These are phyloP conservation scores for Leccinellum rugosiceps DNA, from an alignment of 768 basidiomycete species.

Conservation along the genomic window DNA sequence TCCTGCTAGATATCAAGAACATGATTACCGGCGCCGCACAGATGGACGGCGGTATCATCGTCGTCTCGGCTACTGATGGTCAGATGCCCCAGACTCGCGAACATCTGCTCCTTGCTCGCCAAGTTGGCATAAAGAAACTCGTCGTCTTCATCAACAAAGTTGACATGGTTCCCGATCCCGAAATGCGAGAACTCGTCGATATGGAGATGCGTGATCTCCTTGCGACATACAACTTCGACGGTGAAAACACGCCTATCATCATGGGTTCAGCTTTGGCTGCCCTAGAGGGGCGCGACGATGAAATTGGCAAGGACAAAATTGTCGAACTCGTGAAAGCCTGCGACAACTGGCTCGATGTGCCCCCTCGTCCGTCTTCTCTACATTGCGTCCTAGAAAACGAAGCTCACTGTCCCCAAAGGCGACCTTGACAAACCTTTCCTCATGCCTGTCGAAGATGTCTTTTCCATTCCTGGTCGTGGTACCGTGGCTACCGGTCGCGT, in stretches of 20 bases:
- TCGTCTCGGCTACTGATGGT: conserved; percentile 97
- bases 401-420: conserved; percentile 43
- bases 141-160: conserved; percentile 99
- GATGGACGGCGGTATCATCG: conserved; percentile 94
- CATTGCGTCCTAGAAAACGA: neutral
- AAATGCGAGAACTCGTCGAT: conserved; percentile 99
- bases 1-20: conserved; percentile 82
- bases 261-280: conserved; percentile 97
- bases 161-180: conserved; percentile 91
- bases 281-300: conserved; percentile 79
- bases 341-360: conserved; percentile 93
- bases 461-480: conserved; percentile 97
- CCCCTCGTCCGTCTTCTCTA: conserved; percentile 59
- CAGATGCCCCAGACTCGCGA: conserved; percentile 99
- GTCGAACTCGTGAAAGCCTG: conserved; percentile 79
- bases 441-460: conserved; percentile 93
- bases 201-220: conserved; percentile 99
- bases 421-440: conserved; percentile 98
- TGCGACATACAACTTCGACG: conserved; percentile 89
- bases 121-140: conserved; percentile 95
- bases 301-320: conserved; percentile 80
- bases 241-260: conserved; percentile 96
- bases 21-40: conserved; percentile 99
- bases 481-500: conserved; percentile 96
- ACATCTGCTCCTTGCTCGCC: conserved; percentile 94